Evolutionary conservation across 257 asterid species (phyloP), one percentile per base, ranked within the genome.

Genomic region (Solanum chilense): DNA sequence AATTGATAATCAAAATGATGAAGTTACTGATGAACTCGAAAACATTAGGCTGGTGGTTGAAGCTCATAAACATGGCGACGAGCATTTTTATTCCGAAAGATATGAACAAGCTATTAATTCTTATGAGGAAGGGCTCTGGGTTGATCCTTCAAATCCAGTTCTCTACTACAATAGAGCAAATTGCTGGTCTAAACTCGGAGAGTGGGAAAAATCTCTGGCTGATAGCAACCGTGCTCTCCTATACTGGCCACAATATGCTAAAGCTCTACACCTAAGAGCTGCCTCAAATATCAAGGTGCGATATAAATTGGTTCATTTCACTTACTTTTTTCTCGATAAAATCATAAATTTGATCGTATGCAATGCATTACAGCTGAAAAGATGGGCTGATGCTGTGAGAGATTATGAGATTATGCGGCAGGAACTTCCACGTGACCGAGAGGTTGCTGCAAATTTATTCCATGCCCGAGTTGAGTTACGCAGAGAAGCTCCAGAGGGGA

Each of bases 321-420:
- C 23, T 35, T 73, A 35, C 23, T 35, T 73, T 35, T 35, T 73
- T 35, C 47, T 35, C 18, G 78, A 41, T 71, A 33, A 15, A 47
- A 16, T 29, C 90, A 70, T 74, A 93, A 95, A 94, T 93, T 76
- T 95, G 93, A 87, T 86, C 89, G 11, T 90, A 94, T 94, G 88
- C 64, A 16, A 84, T 75, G 78, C 94, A 93, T 86, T 91, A 78
- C 83, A 97, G 99, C 98, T 97, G 76, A 98, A 96, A 89, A 88
- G 91, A 58, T 96, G 98, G 99, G 92, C 75, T 33, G 98, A 96
- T 90, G 98, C 99, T 58, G 94, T 97, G 86, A 93, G 90, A 87
- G 99, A 97, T 87, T 97, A 97, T 29, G 98, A 93, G 89, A 91
- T 89, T 71, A 90, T 96, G 75, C 91, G 94, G 90, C 90, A 86